Conservation (phyloP, 768 basidiomycete species). For the Tricholoma matsutake region DNA sequence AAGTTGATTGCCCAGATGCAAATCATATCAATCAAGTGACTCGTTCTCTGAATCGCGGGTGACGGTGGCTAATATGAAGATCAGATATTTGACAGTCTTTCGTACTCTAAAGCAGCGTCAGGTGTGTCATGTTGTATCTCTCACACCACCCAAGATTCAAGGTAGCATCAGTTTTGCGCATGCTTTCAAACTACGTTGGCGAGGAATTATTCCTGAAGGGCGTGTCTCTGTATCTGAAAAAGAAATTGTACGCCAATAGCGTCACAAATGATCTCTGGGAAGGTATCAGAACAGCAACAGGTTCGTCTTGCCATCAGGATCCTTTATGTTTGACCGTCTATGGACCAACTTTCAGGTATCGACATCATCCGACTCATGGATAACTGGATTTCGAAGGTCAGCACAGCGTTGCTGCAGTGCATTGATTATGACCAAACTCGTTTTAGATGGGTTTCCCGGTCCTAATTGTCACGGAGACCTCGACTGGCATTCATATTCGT, state of each 20-base stretch:
- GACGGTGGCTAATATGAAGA: neutral
- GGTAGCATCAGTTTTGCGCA: conserved; percentile 68
- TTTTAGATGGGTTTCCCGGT: conserved; percentile 78
- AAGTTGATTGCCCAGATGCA: conserved; percentile 86
- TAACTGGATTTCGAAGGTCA: conserved; percentile 83
- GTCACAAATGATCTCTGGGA: conserved; percentile 86
- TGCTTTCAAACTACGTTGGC: conserved; percentile 87
- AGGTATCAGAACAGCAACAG: conserved; percentile 75
- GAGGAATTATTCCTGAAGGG: conserved; percentile 86
- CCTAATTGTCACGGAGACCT: conserved; percentile 76
- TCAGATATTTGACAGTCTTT: conserved; percentile 89
- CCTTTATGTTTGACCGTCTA: neutral
- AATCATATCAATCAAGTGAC: conserved; percentile 75
- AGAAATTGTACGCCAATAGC: conserved; percentile 80
- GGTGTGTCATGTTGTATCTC: conserved; percentile 35
- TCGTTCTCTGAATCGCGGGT: neutral
- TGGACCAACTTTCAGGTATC: conserved; percentile 33
- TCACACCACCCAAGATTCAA: neutral
- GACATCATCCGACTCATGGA: conserved; percentile 83
- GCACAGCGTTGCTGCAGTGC: neutral
- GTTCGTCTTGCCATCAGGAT: conserved; percentile 21
- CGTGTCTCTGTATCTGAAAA: conserved; percentile 90
- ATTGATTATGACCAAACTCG: neutral
- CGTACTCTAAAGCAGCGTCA: conserved; percentile 82
- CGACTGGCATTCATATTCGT: conserved; percentile 68